These are phyloP conservation scores for Gymnopilus junonius DNA, from an alignment of 768 basidiomycete genomes.

Conservation along the genomic window DNA sequence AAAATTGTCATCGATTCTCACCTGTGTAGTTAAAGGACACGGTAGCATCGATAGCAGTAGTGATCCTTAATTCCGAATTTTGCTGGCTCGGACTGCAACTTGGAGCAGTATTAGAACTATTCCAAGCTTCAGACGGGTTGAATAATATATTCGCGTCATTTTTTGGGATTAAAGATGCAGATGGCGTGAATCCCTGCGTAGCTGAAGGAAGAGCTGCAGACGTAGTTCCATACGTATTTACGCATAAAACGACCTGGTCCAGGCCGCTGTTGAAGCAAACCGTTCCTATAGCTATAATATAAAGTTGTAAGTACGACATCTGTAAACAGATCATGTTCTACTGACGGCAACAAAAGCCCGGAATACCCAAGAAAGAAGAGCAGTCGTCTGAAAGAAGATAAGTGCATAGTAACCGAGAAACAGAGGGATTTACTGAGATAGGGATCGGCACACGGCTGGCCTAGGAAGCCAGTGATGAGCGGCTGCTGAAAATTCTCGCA, in stretches of 20 bases:
- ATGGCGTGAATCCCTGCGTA: background rate
- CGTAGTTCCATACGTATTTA: background rate
- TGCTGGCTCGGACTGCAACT: background rate
- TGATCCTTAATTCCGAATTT: background rate
- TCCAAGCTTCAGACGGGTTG: background rate
- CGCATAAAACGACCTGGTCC: background rate
- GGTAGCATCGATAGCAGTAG: background rate
- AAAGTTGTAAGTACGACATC: background rate
- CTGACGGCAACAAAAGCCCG: slow-evolving; percentile 3
- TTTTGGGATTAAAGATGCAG: background rate
- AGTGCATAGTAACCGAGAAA: background rate
- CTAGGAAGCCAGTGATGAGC: background rate
- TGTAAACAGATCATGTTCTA: background rate
- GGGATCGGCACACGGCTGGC: background rate
- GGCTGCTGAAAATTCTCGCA: background rate
- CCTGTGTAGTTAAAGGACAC: background rate
- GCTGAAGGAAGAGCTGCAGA: background rate
- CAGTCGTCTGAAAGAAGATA: background rate
- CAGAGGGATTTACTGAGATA: background rate
- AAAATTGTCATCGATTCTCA: background rate
- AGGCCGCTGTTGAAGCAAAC: background rate
- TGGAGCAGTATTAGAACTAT: background rate
- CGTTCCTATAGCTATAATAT: background rate
- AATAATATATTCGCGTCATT: background rate
- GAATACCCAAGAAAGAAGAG: background rate